phyloP scores from a whole-genome alignment of 208 protist genomes.

The Trypanosoma scelopori region DNA sequence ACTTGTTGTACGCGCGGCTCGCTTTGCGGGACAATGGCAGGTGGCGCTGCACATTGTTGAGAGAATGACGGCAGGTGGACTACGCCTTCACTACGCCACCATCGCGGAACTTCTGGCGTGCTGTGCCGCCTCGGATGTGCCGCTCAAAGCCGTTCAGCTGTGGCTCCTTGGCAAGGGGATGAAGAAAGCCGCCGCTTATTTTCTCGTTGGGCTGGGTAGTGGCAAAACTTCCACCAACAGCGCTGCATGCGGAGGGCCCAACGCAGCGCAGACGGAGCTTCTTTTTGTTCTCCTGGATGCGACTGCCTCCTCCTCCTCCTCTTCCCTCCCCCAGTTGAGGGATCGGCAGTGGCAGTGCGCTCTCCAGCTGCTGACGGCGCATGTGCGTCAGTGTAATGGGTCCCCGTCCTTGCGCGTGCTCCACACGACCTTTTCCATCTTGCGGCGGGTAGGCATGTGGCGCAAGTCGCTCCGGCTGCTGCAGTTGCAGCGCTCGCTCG shows the following conservation, averaged over 20 bases:
- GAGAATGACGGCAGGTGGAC: neutral
- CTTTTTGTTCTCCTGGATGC: conserved; percentile 18
- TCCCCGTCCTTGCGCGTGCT: conserved; percentile 12
- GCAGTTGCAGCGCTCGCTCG: conserved; percentile 5
- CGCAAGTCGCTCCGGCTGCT: conserved; percentile 17
- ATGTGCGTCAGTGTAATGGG: conserved; percentile 1
- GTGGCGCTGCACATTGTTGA: conserved; percentile 11
- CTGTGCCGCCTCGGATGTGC: conserved; percentile 5
- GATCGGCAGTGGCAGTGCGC: conserved; percentile 16
- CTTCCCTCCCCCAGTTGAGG: neutral
- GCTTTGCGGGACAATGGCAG: conserved; percentile 11
- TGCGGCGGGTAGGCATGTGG: conserved; percentile 14
- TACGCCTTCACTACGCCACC: conserved; percentile 13
- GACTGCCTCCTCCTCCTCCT: too few species aligned
- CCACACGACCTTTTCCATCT: conserved; percentile 15
- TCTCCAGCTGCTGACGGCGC: conserved; percentile 14
- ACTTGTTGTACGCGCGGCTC: conserved; percentile 17
- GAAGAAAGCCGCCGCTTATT: neutral
- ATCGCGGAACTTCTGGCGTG: conserved; percentile 25
- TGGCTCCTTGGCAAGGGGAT: conserved; percentile 3
- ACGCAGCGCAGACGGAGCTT: conserved; percentile 2
- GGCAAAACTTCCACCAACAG: neutral
- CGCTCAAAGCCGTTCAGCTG: conserved; percentile 25
- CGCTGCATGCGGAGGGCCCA: neutral
- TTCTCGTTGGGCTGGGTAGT: conserved; percentile 4